Evolutionary conservation across 306 rosid genomes (phyloP).

Genomic region (Biancaea sappan): DNA sequence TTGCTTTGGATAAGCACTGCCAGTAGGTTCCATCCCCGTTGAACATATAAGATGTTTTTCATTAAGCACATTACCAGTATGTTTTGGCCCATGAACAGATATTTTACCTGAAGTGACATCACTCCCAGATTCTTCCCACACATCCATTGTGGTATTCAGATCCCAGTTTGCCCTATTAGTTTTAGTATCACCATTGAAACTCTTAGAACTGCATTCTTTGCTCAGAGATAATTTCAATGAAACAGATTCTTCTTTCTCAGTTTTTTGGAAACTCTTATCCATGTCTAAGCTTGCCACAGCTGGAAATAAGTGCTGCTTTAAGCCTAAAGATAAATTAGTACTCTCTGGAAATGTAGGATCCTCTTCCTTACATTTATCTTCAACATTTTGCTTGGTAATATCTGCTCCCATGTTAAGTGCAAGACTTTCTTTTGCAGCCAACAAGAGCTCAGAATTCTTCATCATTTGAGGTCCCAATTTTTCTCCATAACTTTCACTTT

Average conservation of each 20-base stretch:
- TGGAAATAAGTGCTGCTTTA: slow-evolving; percentile 47
- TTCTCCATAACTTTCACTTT: neutral
- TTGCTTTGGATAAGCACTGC: slow-evolving; percentile 31
- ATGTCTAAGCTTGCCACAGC: slow-evolving; percentile 33
- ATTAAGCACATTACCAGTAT: slow-evolving; percentile 26
- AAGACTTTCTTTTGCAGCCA: slow-evolving; percentile 54
- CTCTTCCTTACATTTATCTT: slow-evolving; percentile 47
- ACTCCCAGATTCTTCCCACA: slow-evolving; percentile 68
- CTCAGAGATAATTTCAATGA: slow-evolving; percentile 68
- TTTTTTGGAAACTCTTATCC: slow-evolving; percentile 31
- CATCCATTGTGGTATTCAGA: slow-evolving; percentile 90
- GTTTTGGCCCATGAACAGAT: slow-evolving; percentile 32
- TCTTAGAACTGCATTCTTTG: slow-evolving; percentile 43
- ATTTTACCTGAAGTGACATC: slow-evolving; percentile 44
- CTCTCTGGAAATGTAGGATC: slow-evolving; percentile 42
- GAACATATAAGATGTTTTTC: slow-evolving; percentile 40
- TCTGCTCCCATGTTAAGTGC: slow-evolving; percentile 45
- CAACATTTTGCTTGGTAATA: slow-evolving; percentile 34
- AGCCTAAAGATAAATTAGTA: slow-evolving; percentile 50
- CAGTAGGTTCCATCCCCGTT: slow-evolving; percentile 32
- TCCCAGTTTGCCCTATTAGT: slow-evolving; percentile 82
- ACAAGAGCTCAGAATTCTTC: slow-evolving; percentile 45
- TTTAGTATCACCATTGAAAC: slow-evolving; percentile 40
- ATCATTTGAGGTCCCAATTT: slow-evolving; percentile 33
- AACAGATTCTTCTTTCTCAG: slow-evolving; percentile 43